A percentile compares a stretch with the other conserved stretches of the same genome.
These are phyloP conservation scores for Exophiala sp. DNA, from an alignment of 2,329 filamentous ascomycete species.

Conservation along the genomic window DNA sequence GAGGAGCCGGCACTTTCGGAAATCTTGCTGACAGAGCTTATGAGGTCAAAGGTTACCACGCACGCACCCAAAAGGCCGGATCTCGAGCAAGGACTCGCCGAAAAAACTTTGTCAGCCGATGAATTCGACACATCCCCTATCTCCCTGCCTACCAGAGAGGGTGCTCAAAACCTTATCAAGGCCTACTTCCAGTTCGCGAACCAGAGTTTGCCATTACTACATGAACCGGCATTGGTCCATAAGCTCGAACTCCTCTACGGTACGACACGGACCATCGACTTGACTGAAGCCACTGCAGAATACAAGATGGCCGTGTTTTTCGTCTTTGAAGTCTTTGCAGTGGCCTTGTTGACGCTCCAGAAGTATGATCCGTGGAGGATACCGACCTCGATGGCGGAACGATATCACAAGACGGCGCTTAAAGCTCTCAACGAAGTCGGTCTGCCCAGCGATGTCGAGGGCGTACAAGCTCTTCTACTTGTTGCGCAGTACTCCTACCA, in stretches of 20 bases:
- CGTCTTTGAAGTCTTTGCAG: conserved; percentile 15
- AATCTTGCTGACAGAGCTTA: conserved; percentile 11
- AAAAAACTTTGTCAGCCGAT: neutral
- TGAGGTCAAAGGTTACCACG: conserved; percentile 1
- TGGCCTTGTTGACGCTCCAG: conserved; percentile 12
- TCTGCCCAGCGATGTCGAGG: conserved; percentile 6
- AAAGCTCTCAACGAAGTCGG: conserved; percentile 7
- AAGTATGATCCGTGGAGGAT: conserved; percentile 17
- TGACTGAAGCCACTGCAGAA: conserved; percentile 5
- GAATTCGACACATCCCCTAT: conserved; percentile 10
- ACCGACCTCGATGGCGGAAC: conserved; percentile 13
- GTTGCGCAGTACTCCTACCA: conserved; percentile 17
- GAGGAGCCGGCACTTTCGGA: conserved; percentile 6
- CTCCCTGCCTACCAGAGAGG: conserved; percentile 11
- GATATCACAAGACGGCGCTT: conserved; percentile 11
- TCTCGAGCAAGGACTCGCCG: neutral
- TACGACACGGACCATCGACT: conserved; percentile 5
- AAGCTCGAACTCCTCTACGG: conserved; percentile 8
- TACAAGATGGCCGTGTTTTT: conserved; percentile 10
- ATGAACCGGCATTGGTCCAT: conserved; percentile 11
- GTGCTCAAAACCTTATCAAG: conserved; percentile 10
- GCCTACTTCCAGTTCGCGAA: conserved; percentile 18
- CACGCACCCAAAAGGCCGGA: neutral
- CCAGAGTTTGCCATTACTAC: conserved; percentile 10
- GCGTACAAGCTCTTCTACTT: conserved; percentile 17